These are phyloP conservation scores for Sarocladium kiliense DNA, from an alignment of 2,329 filamentous ascomycete genomes.

Conservation along the genomic window DNA sequence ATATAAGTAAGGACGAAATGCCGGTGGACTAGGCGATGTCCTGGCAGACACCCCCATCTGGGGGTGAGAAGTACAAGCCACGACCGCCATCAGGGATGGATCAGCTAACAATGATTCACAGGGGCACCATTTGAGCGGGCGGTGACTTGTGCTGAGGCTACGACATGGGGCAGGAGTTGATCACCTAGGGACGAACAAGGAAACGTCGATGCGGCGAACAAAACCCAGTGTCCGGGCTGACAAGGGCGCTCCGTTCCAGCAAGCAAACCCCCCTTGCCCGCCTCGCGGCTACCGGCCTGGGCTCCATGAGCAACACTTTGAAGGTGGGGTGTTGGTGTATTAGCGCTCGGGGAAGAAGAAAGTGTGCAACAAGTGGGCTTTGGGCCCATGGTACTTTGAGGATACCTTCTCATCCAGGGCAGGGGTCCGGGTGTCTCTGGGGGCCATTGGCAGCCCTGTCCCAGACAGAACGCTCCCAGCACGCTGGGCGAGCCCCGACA, in stretches of 20 bases:
- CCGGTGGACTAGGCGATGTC: constrained; percentile 8
- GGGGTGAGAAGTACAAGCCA: not conserved
- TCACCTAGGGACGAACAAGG: not conserved
- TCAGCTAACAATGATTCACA: constrained; percentile 4
- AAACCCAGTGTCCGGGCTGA: constrained; percentile 3
- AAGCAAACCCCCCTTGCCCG: not conserved
- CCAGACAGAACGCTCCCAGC: constrained; percentile 1
- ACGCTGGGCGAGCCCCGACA: constrained; percentile 7
- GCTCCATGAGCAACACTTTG: not conserved
- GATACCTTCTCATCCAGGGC: not conserved
- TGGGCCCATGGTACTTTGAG: constrained; percentile 4
- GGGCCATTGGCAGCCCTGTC: not conserved
- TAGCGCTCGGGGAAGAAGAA: constrained; percentile 8
- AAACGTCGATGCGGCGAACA: constrained; percentile 7
- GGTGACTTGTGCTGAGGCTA: constrained; percentile 10
- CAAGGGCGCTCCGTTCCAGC: constrained; percentile 2
- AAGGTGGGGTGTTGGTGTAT: constrained; percentile 8
- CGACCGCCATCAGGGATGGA: constrained; percentile 3
- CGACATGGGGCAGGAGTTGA: constrained; percentile 10
- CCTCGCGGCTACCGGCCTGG: constrained; percentile 6
- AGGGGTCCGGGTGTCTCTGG: not conserved
- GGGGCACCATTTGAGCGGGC: not conserved
- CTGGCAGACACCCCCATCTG: not conserved
- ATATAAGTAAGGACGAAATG: constrained; percentile 7
- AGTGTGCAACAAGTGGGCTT: not conserved